Evolutionary conservation across 2,329 filamentous ascomycete species (phyloP), one percentile per base, ranked within the genome.

Genomic region (Dothistroma septosporum): DNA sequence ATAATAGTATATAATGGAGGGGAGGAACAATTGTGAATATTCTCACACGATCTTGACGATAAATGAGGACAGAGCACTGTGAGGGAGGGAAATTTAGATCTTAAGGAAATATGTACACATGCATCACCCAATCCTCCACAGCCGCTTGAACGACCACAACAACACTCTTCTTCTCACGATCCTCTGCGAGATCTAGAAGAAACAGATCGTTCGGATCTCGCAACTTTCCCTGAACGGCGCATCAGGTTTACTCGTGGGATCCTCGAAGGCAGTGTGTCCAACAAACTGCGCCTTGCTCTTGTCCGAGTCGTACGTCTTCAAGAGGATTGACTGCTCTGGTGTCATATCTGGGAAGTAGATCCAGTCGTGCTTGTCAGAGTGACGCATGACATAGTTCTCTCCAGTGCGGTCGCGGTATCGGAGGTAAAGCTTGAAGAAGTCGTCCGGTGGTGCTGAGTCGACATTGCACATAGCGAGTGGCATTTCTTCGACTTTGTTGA

Each of bases 391-490:
- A 64, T 77, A 78, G 60, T 77, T 77, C 66, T 77, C 76, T 1
- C 76, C 76, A 5, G 64, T 70, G 14, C 76, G 73, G 49, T 78
- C 76, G 9, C 72, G 64, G 57, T 78, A 78, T 9, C 71, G 66
- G 19, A 78, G 59, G 58, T 73, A 72, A 12, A 78, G 67, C 63
- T 78, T 78, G 71, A 78, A 77, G 65, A 77, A 77, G 61, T 78
- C 75, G 2, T 70, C 66, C 2, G 69, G 63, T 5, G 71, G 67
- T 33, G 74, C 73, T 7, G 74, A 72, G 19, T 67, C 66, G 24
- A 75, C 73, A 53, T 78, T 75, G 64, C 74, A 76, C 75, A 77
- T 77, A 9, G 75, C 75, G 7, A 78, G 67, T 1, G 76, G 76
- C 12, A 74, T 72, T 58, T 78, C 76, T 62, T 77, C 74, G 24